These are phyloP conservation scores for Lolium rigidum DNA, from an alignment of 176 grass and related monocot species.

Conservation along the genomic window DNA sequence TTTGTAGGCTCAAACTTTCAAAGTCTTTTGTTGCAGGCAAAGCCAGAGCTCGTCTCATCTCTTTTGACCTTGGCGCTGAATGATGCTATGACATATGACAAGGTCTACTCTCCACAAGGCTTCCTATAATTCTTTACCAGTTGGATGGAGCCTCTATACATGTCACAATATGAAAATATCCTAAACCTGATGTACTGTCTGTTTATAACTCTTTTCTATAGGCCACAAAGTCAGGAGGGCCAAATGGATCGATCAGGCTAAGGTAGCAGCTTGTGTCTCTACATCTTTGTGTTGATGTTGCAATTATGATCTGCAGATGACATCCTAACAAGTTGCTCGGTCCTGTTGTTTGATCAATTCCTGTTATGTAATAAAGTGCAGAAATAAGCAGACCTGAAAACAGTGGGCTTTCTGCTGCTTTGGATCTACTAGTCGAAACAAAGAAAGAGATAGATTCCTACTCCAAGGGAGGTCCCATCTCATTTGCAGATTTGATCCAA, in stretches of 20 bases:
- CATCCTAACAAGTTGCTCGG: neutral
- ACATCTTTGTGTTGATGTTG: neutral
- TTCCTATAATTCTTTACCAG: neutral
- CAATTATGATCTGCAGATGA: neutral
- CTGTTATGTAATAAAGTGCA: constrained; percentile 68
- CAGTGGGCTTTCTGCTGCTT: constrained; percentile 68
- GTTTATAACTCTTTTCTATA: constrained; percentile 43
- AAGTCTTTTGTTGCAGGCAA: constrained; percentile 56
- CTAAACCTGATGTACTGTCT: neutral
- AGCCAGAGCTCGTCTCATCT: constrained; percentile 76
- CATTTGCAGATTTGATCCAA: constrained; percentile 91
- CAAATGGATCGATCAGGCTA: constrained; percentile 97
- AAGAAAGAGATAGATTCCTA: constrained; percentile 93
- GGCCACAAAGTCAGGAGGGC: constrained; percentile 92
- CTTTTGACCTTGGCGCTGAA: constrained; percentile 84
- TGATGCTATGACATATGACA: constrained; percentile 95
- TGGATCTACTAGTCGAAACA: constrained; percentile 68
- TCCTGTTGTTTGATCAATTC: constrained; percentile 22
- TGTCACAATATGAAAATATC: neutral
- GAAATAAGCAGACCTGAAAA: constrained; percentile 98
- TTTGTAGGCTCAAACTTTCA: neutral
- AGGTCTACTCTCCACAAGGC: constrained; percentile 53
- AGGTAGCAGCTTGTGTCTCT: constrained; percentile 55
- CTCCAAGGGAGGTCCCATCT: constrained; percentile 84
- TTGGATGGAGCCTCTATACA: neutral